These are phyloP conservation scores for Calocera viscosa DNA, from an alignment of 768 basidiomycete species.

Conservation along the genomic window DNA sequence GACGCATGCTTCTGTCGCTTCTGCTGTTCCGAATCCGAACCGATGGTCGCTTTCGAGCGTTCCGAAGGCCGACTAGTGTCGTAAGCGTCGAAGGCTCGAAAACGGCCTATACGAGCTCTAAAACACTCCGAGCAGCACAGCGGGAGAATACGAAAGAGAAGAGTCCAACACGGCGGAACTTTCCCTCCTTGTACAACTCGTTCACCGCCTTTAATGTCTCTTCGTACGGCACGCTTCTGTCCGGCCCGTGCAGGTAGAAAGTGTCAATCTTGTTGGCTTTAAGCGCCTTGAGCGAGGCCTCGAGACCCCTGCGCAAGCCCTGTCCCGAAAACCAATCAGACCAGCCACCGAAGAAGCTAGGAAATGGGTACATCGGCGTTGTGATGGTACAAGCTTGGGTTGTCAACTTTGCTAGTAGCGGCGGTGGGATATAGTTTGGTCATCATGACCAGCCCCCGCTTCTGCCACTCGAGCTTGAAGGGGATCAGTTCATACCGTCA, in stretches of 20 bases:
- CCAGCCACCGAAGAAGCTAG: constrained; percentile 18
- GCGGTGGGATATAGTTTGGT: constrained; percentile 44
- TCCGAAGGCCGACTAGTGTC: too few relatives aligned
- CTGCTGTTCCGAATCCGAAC: too few relatives aligned
- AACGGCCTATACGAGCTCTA: too few relatives aligned
- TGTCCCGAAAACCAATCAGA: constrained; percentile 11
- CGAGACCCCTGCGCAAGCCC: constrained; percentile 29
- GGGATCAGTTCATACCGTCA: not conserved
- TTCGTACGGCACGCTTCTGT: constrained; percentile 34
- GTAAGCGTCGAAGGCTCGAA: too few relatives aligned
- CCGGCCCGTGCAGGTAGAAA: constrained; percentile 39
- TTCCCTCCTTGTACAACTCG: constrained; percentile 36
- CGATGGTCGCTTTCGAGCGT: too few relatives aligned
- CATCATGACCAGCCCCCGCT: constrained; percentile 42
- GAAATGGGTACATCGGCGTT: constrained; percentile 19
- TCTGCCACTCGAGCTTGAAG: constrained; percentile 29
- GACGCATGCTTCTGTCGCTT: too few relatives aligned
- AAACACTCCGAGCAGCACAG: too few relatives aligned
- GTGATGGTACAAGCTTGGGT: not conserved
- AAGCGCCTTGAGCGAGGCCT: constrained; percentile 33
- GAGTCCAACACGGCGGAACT: constrained; percentile 31
- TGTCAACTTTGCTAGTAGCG: constrained; percentile 15
- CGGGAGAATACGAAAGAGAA: too few relatives aligned
- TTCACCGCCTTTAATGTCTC: constrained; percentile 38
- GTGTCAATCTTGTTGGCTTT: constrained; percentile 37